Base-by-base conservation (phyloP, 257 asterid genomes). In the Nicotiana attenuata region DNA sequence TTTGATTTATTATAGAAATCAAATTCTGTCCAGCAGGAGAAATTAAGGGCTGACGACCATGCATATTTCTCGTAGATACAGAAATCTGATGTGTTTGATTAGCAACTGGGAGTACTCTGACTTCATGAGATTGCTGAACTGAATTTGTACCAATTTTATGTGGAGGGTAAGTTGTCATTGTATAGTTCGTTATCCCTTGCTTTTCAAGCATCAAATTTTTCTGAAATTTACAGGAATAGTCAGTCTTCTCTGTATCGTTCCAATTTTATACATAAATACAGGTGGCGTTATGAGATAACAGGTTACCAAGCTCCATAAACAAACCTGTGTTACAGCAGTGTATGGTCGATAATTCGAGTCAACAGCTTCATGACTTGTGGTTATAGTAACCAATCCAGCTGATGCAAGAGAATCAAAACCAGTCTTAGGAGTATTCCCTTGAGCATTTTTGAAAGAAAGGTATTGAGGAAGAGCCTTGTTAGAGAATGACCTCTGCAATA, bases 321-420 rank as follows among this genome's bases (percentile, higher is more conserved):
- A 15, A 80, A 92, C 97, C 93, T 90, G 90, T 77, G 89, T 17
- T 65, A 77, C 83, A 65, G 81, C n/a, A 17, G 87, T 53, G 78
- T 85, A 87, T 15, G 89, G 81, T 45, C 80, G 82, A 83, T 64
- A 89, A 78, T 68, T 60, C 16, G 87, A 80, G 53, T 88, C 88
- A 59, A 86, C 81, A 53, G 88, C 67, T 68, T 91, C 92, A 13
- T 29, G 45, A 69, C 91, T 60, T 11, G 92, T 85, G 52, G 92
- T 92, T 78, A 91, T 81, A 26, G 89, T 86, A 50, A 90, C 88
- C 77, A 89, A 73, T 80, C 94, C 97, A 82, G 92, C 60, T 16
- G 97, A 90, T 20, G 96, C 90, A 33, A 91, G 96, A 10, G 95
- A 90, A 60, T 88, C 90, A 31, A 88, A 91, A 41, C 95, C 94